Base-by-base conservation (phyloP, 495 filamentous ascomycete genomes). In the Neurospora africana region DNA sequence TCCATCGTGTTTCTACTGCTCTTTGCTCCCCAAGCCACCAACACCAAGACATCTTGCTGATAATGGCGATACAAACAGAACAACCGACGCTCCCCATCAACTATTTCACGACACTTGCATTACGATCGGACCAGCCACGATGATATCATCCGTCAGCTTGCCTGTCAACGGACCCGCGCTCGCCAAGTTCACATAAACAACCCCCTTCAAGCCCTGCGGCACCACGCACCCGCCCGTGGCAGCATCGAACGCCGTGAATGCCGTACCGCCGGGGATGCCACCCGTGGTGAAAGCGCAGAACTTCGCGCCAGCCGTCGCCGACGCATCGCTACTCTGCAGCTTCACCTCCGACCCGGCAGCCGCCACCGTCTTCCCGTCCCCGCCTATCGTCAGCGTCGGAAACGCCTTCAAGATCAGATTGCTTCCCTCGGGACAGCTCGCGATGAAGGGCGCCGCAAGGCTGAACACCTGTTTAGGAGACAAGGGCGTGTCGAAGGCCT, bases 391-490 rank as follows among this genome's bases (percentile, higher is more conserved):
- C 44, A 90, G 83, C 19, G 85, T 78, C 4, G 88, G 87, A 85
- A 89, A 89, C 21, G 87, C 80, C 8, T 78, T 82, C 40, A 90
- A 79, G 73, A 84, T 82, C n/a, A 90, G 82, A 77, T 86, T 85
- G 75, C 83, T 84, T 69, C 86, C 88, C 19, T 78, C 78, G 9
- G 88, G 88, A 82, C 89, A 91, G 47, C 82, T 84, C 67, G 75
- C 71, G 80, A 91, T 90, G 83, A 91, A 91, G 39, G 84, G 83
- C n/a, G 87, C 85, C 70, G 88, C 89, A 68, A 90, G 82, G 17
- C 88, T 89, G 80, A 90, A 90, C 76, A 91, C 83, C 67, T 84
- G 83, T 72, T 84, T 83, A 72, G 86, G 83, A 68, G 85, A 83
- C 11, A 91, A 83, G 13, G 89, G 81, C 6, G 84, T 84, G 79